Percentiles rank a stretch among this genome's conserved stretches.
Conservation (phyloP, 352 stramenopile species). For the Phytophthora citrophthora region DNA sequence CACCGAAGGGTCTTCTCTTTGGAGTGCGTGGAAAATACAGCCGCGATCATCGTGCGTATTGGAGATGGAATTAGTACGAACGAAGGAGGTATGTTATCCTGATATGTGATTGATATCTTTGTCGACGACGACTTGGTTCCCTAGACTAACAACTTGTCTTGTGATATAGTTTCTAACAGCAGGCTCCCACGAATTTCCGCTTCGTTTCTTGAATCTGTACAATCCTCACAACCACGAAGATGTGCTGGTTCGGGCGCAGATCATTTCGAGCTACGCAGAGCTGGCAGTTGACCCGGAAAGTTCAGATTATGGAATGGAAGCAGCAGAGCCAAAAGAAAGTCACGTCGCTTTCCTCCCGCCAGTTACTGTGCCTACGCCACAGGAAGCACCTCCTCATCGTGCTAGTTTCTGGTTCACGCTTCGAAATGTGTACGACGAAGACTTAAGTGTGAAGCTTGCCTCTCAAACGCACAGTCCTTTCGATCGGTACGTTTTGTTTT, state of each 20-base stretch:
- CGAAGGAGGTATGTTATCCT: constrained; percentile 50
- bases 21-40: constrained; percentile 58
- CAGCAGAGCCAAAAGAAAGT: constrained; percentile 31
- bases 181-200: constrained; percentile 61
- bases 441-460: constrained; percentile 71
- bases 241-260: constrained; percentile 64
- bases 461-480: constrained; percentile 49
- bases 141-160: constrained; percentile 10
- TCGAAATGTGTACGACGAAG: constrained; percentile 89
- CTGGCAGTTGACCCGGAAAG: constrained; percentile 82
- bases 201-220: constrained; percentile 77
- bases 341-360: constrained; percentile 78
- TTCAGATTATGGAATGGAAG: constrained; percentile 45
- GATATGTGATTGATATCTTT: neutral
- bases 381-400: constrained; percentile 56
- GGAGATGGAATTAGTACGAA: constrained; percentile 75
- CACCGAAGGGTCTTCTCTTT: constrained; percentile 11
- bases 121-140: neutral
- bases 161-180: constrained; percentile 48
- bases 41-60: constrained; percentile 54
- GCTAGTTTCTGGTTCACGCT: constrained; percentile 87
- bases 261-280: constrained; percentile 88
- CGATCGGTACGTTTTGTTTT: constrained; percentile 45
- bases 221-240: constrained; percentile 86
- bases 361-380: constrained; percentile 67